Conservation (phyloP, 2,329 filamentous ascomycete genomes). For the Huntiella bhutanensis region DNA sequence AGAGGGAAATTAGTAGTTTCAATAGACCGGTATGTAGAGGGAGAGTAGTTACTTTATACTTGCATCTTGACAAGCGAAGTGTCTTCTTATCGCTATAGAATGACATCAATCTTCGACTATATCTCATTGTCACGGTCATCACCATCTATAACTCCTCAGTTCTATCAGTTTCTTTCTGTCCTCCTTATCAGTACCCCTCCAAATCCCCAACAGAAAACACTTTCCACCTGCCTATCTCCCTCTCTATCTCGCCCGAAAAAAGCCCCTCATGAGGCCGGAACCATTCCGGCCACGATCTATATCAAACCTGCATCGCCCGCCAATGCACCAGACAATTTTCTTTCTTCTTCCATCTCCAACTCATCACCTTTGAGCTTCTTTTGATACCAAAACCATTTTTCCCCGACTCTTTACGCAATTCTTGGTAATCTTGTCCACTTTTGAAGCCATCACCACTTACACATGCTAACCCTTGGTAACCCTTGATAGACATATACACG, state of each 20-base stretch:
- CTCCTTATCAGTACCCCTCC: neutral
- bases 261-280: slow-evolving; percentile 9
- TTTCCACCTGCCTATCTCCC: neutral
- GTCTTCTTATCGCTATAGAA: too few species aligned
- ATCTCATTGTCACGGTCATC: neutral
- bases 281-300: slow-evolving; percentile 23
- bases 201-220: neutral
- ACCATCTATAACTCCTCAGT: neutral
- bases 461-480: neutral
- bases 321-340: neutral
- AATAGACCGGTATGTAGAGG: too few species aligned
- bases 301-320: slow-evolving; percentile 20
- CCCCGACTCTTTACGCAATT: slow-evolving; percentile 13
- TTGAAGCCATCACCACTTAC: slow-evolving; percentile 11
- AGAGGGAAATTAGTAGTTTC: too few species aligned
- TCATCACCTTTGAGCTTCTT: neutral
- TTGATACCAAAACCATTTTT: slow-evolving; percentile 1
- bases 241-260: neutral
- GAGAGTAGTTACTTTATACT: too few species aligned
- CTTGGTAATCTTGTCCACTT: slow-evolving; percentile 8
- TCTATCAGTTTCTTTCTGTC: neutral
- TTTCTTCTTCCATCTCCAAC: neutral
- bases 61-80: too few species aligned
- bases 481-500: neutral
- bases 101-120: neutral